Evolutionary conservation across 2,329 filamentous ascomycete genomes (phyloP).

Genomic region (Herpotrichia juniperi): DNA sequence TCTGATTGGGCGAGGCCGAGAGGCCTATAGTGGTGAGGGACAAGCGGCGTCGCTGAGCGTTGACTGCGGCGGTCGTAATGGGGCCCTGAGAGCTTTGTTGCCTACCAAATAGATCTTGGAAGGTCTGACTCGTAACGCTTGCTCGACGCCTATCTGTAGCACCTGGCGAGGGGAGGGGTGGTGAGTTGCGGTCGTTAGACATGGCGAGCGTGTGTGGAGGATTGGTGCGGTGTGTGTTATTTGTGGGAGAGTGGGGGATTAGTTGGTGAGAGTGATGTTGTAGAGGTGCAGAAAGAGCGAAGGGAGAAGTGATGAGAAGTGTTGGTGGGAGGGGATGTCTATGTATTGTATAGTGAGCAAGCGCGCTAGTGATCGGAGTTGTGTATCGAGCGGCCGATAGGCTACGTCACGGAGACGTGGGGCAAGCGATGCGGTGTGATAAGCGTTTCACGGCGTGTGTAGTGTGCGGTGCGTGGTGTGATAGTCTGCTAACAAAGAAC

Average conservation of each 20-base stretch:
- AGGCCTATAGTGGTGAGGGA: conserved; percentile 58
- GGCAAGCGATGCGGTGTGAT: conserved; percentile 18
- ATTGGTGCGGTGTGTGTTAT: not conserved
- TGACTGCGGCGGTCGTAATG: conserved; percentile 55
- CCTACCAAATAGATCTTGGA: conserved; percentile 54
- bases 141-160: conserved; percentile 50
- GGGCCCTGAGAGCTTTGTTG: conserved; percentile 47
- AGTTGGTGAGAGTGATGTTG: conserved; percentile 3
- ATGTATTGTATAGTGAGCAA: not conserved
- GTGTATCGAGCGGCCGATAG: too few species aligned
- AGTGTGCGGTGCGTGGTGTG: not conserved
- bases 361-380: not conserved
- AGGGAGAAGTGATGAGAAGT: conserved; percentile 12
- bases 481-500: not conserved
- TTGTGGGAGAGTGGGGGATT: conserved; percentile 3
- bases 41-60: conserved; percentile 56
- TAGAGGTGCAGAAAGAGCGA: not conserved
- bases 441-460: too few species aligned
- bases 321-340: not conserved
- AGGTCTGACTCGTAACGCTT: conserved; percentile 55
- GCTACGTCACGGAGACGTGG: conserved; percentile 24
- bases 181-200: conserved; percentile 49
- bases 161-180: conserved; percentile 44
- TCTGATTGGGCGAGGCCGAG: conserved; percentile 50
- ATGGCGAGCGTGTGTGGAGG: conserved; percentile 24